Conservation (phyloP, 805 yeast genomes). For the Komagataella populi region DNA sequence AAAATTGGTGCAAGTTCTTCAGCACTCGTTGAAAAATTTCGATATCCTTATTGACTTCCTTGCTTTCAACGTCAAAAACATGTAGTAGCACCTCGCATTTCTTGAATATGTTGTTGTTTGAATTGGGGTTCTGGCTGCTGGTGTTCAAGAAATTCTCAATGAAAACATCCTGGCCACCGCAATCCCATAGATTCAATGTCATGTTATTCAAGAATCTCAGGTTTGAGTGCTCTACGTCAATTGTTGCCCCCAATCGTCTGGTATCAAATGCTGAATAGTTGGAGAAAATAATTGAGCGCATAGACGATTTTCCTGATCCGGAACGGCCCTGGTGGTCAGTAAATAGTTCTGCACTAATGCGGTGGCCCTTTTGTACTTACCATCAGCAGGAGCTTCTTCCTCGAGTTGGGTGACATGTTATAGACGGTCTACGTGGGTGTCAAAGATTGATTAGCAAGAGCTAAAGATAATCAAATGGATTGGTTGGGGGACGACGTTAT, state of each 20-base stretch:
- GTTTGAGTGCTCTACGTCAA: slow-evolving; percentile 97
- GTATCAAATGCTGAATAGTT: slow-evolving; percentile 97
- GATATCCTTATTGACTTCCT: slow-evolving; percentile 83
- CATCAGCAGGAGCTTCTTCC: slow-evolving; percentile 8
- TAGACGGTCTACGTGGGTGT: not conserved
- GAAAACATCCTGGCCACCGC: slow-evolving; percentile 95
- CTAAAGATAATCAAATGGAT: not conserved
- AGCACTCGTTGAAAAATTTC: slow-evolving; percentile 81
- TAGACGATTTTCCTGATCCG: slow-evolving; percentile 94
- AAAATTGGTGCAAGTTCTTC: slow-evolving; percentile 65
- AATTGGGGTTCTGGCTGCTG: slow-evolving; percentile 33
- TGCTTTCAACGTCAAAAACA: slow-evolving; percentile 91
- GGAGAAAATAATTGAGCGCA: slow-evolving; percentile 92
- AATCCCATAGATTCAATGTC: slow-evolving; percentile 94
- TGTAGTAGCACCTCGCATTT: slow-evolving; percentile 93
- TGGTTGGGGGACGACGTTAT: not conserved
- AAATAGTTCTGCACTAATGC: not conserved
- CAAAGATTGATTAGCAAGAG: not conserved
- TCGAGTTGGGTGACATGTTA: slow-evolving; percentile 3
- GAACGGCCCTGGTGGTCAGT: slow-evolving; percentile 58
- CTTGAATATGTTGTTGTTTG: slow-evolving; percentile 83
- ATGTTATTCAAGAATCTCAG: slow-evolving; percentile 84
- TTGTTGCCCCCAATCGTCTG: slow-evolving; percentile 88
- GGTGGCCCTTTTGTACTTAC: slow-evolving; percentile 1
- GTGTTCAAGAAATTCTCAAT: slow-evolving; percentile 69